Evolutionary conservation across 495 filamentous ascomycete species (phyloP).

Genomic region (Neurospora sp.): DNA sequence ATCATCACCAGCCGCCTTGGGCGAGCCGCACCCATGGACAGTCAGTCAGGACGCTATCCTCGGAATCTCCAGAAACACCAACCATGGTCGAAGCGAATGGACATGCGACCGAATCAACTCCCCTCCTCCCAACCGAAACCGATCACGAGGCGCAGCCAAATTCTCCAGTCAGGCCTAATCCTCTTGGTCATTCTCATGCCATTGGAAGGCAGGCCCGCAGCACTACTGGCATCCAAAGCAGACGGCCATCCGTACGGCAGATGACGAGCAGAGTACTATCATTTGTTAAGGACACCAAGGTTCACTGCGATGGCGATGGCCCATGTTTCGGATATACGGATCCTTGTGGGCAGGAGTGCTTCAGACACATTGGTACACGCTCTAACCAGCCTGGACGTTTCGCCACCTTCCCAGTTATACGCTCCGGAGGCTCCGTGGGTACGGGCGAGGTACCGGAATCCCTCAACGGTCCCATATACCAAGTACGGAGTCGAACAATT

Average conservation of each 20-base stretch:
- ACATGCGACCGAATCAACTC: slow-evolving; percentile 19
- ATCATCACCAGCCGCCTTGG: slow-evolving; percentile 15
- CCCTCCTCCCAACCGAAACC: slow-evolving; percentile 10
- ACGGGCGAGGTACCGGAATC: not conserved
- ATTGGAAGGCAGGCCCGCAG: not conserved
- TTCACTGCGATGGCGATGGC: slow-evolving; percentile 60
- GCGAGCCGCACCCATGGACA: slow-evolving; percentile 6
- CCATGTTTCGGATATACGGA: slow-evolving; percentile 79
- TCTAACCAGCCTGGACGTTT: slow-evolving; percentile 14
- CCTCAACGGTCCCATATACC: not conserved
- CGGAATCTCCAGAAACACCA: slow-evolving; percentile 10
- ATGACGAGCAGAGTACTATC: slow-evolving; percentile 47
- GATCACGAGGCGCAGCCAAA: not conserved
- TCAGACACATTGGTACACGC: slow-evolving; percentile 39
- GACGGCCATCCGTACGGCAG: slow-evolving; percentile 36
- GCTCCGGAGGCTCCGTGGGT: not conserved
- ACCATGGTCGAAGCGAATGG: slow-evolving; percentile 13
- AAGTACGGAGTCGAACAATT: not conserved
- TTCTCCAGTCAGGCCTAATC: not conserved
- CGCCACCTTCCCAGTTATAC: slow-evolving; percentile 10
- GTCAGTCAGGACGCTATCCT: slow-evolving; percentile 17
- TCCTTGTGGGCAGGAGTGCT: slow-evolving; percentile 76
- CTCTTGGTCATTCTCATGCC: slow-evolving; percentile 4
- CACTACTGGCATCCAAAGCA: slow-evolving; percentile 4
- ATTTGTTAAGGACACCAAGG: slow-evolving; percentile 57